Evolutionary conservation across 352 stramenopile species (phyloP).

Genomic region (Phytopythium oedochilum): DNA sequence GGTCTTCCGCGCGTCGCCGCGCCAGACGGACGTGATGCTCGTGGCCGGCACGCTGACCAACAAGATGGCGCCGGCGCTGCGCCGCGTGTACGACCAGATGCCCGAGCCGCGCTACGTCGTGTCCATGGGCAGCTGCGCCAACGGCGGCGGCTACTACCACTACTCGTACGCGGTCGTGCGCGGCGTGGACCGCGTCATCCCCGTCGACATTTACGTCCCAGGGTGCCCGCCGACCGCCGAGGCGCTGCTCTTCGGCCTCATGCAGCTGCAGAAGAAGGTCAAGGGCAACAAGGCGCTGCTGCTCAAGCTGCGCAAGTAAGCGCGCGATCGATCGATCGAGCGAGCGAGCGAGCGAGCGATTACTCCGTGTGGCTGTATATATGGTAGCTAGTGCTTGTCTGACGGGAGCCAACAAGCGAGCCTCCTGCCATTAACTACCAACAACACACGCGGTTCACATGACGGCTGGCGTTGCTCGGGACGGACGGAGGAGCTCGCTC

Average conservation of each 20-base stretch:
- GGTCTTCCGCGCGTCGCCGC: constrained; percentile 95
- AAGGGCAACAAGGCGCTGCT: constrained; percentile 97
- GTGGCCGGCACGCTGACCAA: constrained; percentile 99
- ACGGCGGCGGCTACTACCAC: constrained; percentile 91
- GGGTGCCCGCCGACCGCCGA: constrained; percentile 98
- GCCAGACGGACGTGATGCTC: constrained; percentile 99
- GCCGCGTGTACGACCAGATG: constrained; percentile 99
- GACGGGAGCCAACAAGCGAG: too few species aligned
- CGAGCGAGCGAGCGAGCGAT: too few species aligned
- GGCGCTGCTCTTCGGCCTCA: constrained; percentile 96
- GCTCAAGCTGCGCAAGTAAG: constrained; percentile 96
- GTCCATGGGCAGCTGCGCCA: constrained; percentile 98
- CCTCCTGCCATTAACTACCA: too few species aligned
- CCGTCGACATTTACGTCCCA: constrained; percentile 99
- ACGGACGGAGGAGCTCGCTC: background rate
- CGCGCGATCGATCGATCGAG: too few species aligned
- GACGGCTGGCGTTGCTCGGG: background rate
- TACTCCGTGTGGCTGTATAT: too few species aligned
- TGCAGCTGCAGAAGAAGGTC: constrained; percentile 99
- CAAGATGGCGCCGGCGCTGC: constrained; percentile 99
- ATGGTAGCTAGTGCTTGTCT: too few species aligned
- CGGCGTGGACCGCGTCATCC: constrained; percentile 96
- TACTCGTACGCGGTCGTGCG: constrained; percentile 98
- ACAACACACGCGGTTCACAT: background rate
- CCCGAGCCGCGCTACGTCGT: constrained; percentile 98